phyloP scores from a whole-genome alignment of 768 basidiomycete species.

The Leccinum disarticulatum region DNA sequence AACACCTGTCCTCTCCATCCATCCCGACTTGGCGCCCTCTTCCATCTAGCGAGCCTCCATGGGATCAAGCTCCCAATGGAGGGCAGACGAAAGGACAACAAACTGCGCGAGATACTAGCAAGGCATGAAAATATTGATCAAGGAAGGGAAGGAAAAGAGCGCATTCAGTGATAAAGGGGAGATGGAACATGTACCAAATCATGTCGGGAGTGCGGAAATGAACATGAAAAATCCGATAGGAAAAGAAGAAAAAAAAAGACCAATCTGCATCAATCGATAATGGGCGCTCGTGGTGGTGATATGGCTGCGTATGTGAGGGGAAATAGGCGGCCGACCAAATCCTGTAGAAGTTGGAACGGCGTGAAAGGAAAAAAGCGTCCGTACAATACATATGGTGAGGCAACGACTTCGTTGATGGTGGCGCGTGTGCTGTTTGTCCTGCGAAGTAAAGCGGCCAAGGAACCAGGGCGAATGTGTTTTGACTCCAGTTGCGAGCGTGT shows the following conservation, averaged over 20 bases:
- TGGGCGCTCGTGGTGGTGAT: constrained; percentile 35
- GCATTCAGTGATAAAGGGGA: constrained; percentile 24
- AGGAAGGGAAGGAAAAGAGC: constrained; percentile 14
- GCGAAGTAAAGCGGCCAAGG: constrained; percentile 17
- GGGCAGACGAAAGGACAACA: constrained; percentile 72
- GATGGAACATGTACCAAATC: constrained; percentile 26
- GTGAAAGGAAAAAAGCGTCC: constrained; percentile 78
- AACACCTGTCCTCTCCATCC: constrained; percentile 11
- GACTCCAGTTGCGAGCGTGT: constrained; percentile 22
- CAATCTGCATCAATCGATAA: constrained; percentile 30
- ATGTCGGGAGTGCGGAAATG: constrained; percentile 13
- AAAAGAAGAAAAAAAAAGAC: constrained; percentile 10
- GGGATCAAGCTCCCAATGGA: constrained; percentile 38
- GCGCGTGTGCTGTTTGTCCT: constrained; percentile 20
- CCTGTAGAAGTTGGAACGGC: constrained; percentile 24
- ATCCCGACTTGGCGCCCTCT: constrained; percentile 61
- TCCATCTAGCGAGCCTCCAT: constrained; percentile 60
- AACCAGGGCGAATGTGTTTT: constrained; percentile 11
- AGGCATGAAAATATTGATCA: constrained; percentile 25
- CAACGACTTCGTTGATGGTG: constrained; percentile 35
- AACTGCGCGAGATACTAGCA: constrained; percentile 34
- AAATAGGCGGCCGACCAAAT: constrained; percentile 33
- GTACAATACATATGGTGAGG: constrained; percentile 50
- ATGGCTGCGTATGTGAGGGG: constrained; percentile 26
- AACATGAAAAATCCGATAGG: constrained; percentile 28